Conservation (phyloP, 345 rosid species). For the Populus alba region DNA sequence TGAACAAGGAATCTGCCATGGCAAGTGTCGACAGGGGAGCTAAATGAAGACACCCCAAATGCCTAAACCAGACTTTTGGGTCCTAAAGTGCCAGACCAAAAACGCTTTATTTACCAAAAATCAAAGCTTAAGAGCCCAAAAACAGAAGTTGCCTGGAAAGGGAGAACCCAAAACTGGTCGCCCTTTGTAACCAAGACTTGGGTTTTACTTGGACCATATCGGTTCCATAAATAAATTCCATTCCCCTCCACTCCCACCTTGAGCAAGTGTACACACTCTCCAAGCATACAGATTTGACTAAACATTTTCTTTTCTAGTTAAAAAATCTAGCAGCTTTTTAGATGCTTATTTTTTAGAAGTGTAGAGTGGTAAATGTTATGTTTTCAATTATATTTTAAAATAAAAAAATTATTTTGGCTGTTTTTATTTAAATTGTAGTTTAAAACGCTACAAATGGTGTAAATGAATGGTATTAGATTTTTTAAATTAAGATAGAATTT, state of each 20-base stretch:
- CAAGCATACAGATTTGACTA: not conserved
- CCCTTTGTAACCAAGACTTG: not conserved
- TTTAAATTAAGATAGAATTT: no score
- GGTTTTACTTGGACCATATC: not conserved
- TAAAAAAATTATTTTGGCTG: no score
- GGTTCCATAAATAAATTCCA: not conserved
- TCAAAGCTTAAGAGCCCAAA: conserved; percentile 19
- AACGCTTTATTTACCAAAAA: no score
- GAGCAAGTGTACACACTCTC: conserved; percentile 2
- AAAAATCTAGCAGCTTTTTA: no score
- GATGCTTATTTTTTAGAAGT: no score
- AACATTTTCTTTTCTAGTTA: not conserved
- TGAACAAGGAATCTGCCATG: conserved; percentile 12
- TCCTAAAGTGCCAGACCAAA: not conserved
- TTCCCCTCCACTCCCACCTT: not conserved
- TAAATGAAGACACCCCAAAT: not conserved
- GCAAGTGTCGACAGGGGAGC: not conserved
- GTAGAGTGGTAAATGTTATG: no score
- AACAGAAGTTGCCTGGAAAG: not conserved
- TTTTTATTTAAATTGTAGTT: no score
- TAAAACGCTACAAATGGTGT: no score
- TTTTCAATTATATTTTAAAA: no score
- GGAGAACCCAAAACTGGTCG: not conserved
- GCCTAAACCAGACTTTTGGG: not conserved
- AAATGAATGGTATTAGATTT: no score